A percentile compares a stretch with the other conserved stretches of the same genome.
Conservation (phyloP, 208 protist genomes). For the Acanthamoeba triangularis region DNA sequence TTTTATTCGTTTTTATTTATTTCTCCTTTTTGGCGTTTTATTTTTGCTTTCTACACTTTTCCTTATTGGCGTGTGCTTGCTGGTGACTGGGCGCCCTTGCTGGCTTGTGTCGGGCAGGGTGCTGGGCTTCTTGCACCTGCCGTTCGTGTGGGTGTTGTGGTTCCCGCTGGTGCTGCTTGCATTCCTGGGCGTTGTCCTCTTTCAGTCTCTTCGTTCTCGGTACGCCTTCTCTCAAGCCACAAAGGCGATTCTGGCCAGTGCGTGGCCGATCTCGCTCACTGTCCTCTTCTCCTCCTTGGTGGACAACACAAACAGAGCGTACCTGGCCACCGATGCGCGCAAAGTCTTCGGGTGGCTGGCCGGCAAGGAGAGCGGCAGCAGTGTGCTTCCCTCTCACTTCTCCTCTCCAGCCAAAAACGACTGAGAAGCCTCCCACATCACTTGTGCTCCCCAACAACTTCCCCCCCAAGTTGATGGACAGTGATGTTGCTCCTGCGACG, state of each 20-base stretch:
- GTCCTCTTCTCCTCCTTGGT: neutral
- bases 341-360: neutral
- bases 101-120: neutral
- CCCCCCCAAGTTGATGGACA: too few relatives aligned
- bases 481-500: too few relatives aligned
- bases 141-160: conserved; percentile 28
- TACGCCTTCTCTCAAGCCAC: too few relatives aligned
- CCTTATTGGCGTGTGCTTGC: neutral
- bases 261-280: too few relatives aligned
- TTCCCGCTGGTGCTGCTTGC: neutral
- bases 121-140: conserved; percentile 22
- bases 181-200: conserved; percentile 4
- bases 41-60: neutral
- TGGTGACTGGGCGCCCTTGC: too few relatives aligned
- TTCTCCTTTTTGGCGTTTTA: too few relatives aligned
- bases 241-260: too few relatives aligned
- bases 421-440: too few relatives aligned
- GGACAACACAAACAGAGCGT: neutral
- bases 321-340: neutral
- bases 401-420: conserved; percentile 25
- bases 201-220: conserved; percentile 35
- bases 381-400: neutral
- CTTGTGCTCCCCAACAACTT: too few relatives aligned
- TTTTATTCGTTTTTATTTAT: neutral
- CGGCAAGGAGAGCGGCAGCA: neutral